A percentile compares a stretch with the other conserved stretches of the same genome.
Conservation (phyloP, 192 early-diverging fungal genomes). For the Coemansia sp. region DNA sequence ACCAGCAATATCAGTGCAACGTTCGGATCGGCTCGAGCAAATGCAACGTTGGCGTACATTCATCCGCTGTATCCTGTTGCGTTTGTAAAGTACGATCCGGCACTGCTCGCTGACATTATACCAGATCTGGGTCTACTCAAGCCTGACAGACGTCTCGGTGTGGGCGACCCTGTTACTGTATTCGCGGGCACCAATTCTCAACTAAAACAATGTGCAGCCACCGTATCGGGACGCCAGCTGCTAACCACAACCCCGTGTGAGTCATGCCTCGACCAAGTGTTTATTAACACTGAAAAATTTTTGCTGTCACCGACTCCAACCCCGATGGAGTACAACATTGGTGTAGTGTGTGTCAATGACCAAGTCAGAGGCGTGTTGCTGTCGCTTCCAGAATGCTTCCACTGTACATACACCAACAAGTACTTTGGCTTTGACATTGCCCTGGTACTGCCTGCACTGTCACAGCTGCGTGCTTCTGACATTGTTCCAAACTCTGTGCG, state of each 20-base stretch:
- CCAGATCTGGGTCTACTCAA: neutral
- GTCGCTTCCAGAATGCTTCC: conserved; percentile 9
- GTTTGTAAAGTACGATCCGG: conserved; percentile 33
- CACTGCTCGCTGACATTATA: neutral
- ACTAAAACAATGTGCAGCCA: neutral
- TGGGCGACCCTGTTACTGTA: conserved; percentile 17
- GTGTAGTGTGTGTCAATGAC: conserved; percentile 11
- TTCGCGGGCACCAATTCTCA: neutral
- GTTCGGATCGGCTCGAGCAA: conserved; percentile 77
- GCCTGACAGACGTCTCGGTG: neutral
- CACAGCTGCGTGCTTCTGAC: neutral
- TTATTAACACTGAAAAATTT: conserved; percentile 28
- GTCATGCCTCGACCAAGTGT: conserved; percentile 19
- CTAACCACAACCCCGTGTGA: conserved; percentile 16
- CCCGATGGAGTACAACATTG: neutral
- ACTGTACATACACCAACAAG: neutral
- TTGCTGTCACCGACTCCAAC: conserved; percentile 3
- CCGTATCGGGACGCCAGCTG: conserved; percentile 16
- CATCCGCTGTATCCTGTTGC: conserved; percentile 67
- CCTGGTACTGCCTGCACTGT: conserved; percentile 21
- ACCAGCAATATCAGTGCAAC: conserved; percentile 81
- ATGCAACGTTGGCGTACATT: conserved; percentile 71
- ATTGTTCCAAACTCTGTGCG: conserved; percentile 8
- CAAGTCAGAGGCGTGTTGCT: conserved; percentile 17
- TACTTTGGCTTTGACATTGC: conserved; percentile 21